Conservation (phyloP, 2,329 filamentous ascomycete genomes). For the Cladosporium sp. region DNA sequence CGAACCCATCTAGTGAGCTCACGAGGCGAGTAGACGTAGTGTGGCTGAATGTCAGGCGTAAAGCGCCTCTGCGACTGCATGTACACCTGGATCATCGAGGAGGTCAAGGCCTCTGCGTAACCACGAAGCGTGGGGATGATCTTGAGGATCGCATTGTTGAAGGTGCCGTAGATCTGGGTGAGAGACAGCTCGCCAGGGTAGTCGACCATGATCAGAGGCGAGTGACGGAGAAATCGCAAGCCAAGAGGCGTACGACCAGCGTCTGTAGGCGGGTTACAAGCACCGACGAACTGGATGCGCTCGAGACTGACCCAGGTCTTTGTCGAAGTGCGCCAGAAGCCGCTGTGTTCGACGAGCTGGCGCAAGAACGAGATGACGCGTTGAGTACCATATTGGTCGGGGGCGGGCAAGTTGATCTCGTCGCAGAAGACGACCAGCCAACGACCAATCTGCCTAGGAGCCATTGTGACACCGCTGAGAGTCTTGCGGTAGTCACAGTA, state of each 20-base stretch:
- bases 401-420: constrained; percentile 97
- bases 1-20: constrained; percentile 97
- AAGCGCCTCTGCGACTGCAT: constrained; percentile 90
- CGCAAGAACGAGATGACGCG: constrained; percentile 94
- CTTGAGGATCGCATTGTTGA: constrained; percentile 94
- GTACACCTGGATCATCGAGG: constrained; percentile 96
- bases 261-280: constrained; percentile 96
- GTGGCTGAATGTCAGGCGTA: constrained; percentile 92
- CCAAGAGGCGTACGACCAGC: constrained; percentile 93
- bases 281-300: constrained; percentile 96
- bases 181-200: constrained; percentile 95
- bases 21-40: constrained; percentile 98
- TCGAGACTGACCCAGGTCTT: constrained; percentile 98
- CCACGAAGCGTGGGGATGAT: constrained; percentile 92
- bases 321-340: constrained; percentile 96
- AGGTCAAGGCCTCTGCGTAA: constrained; percentile 87
- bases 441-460: constrained; percentile 89
- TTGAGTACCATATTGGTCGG: constrained; percentile 96
- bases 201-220: constrained; percentile 98
- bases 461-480: constrained; percentile 88
- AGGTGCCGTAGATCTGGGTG: constrained; percentile 96
- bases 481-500: constrained; percentile 99
- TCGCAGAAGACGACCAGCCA: constrained; percentile 99
- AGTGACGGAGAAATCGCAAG: constrained; percentile 87
- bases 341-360: constrained; percentile 96